These are phyloP conservation scores for Sphaerobolus stellatus DNA, from an alignment of 1,284 basidiomycete species.

Conservation along the genomic window DNA sequence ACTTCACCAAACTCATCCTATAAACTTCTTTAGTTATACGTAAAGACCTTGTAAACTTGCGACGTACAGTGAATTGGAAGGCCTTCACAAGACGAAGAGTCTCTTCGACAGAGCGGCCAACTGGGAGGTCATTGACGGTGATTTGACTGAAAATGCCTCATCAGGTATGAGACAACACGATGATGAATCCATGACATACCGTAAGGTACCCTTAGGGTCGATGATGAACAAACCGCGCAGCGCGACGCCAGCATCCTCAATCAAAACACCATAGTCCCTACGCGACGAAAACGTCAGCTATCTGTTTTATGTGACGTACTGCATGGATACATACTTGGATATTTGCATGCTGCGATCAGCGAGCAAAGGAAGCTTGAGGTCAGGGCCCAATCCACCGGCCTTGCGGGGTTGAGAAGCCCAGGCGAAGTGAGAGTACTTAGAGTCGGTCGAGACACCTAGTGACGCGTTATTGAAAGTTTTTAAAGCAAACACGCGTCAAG, in stretches of 20 bases:
- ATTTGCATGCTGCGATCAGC: conserved; percentile 71
- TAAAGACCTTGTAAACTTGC: neutral
- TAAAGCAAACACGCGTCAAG: neutral
- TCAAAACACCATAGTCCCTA: conserved; percentile 77
- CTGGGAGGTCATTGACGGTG: conserved; percentile 86
- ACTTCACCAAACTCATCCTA: conserved; percentile 87
- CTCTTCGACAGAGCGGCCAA: conserved; percentile 89
- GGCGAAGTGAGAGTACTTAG: conserved; percentile 83
- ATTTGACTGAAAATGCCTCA: conserved; percentile 55
- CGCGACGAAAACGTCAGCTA: conserved; percentile 31
- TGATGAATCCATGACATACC: conserved; percentile 39
- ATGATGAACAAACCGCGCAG: conserved; percentile 88
- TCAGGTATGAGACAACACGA: conserved; percentile 7
- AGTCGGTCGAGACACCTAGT: conserved; percentile 79
- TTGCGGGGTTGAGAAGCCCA: conserved; percentile 81
- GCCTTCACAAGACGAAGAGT: conserved; percentile 86
- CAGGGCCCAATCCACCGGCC: conserved; percentile 84
- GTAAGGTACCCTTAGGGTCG: conserved; percentile 80
- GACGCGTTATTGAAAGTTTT: neutral
- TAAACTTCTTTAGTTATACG: neutral
- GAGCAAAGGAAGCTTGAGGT: conserved; percentile 77
- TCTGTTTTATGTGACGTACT: no score
- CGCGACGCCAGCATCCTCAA: conserved; percentile 83
- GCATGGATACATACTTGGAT: conserved; percentile 37
- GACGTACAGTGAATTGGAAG: conserved; percentile 81